Evolutionary conservation across 176 grass and related monocot genomes (phyloP), one percentile per base, ranked within the genome.

Genomic region (Panicum miliaceum): DNA sequence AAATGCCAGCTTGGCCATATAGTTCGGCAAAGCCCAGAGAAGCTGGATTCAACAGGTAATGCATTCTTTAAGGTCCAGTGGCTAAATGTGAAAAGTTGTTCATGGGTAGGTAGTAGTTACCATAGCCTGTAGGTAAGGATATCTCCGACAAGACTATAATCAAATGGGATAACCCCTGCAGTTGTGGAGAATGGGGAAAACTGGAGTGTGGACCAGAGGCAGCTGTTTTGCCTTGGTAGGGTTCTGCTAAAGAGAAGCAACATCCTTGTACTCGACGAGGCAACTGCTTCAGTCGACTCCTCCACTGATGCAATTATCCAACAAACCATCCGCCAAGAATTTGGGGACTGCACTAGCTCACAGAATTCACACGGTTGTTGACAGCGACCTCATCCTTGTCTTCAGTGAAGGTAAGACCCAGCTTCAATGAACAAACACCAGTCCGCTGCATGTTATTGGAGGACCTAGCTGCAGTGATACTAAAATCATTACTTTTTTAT

Each of bases 101-200:
- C 29, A 71, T 56, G 32, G 36, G 16, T 62, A 81, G 11, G 77
- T 74, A 29, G 8, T 36, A 57, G 6, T 57, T n/a, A 57, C 6
- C 19, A 52, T 52, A 18, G 47, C 47, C 15, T 52, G 54, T 57
- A 57, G 54, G 54, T 57, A 57, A n/a, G 6, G 50, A n/a, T 57
- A 22, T n/a, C n/a, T n/a, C 10, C 8, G 0, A 57, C 36, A 22
- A 25, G 36, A 85, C 22, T 68, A 35, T 67, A 61, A 35, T 61
- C 14, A 86, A 66, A 84, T 67, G 68, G 36, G 7, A 38, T 60
- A 59, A 54, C 12, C 67, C 23, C 38, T 81, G 40, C 91, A 95
- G 96, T 98, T 68, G 89, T 89, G 5, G 93, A 95, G 88, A 98
- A 95, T 90, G 96, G 93, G 48, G 93, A 98, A 77, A 98, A 98